These are phyloP conservation scores for Trametes coccinea DNA, from an alignment of 768 basidiomycete species.

Conservation along the genomic window DNA sequence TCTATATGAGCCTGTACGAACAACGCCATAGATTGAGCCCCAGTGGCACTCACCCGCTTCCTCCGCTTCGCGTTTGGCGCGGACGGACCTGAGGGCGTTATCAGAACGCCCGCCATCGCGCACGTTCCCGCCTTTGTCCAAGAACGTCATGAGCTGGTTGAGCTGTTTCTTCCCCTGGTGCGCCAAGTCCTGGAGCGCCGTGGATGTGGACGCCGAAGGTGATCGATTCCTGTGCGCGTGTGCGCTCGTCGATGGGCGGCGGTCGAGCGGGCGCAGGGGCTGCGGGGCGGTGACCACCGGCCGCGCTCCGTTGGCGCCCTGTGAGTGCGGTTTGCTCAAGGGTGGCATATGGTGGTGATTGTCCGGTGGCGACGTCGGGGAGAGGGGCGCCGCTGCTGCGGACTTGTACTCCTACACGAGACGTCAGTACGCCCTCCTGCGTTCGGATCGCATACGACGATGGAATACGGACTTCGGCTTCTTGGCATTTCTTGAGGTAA, in stretches of 20 bases:
- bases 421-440: constrained; percentile 6
- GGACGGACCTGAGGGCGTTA: constrained; percentile 72
- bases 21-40: neutral
- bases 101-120: constrained; percentile 65
- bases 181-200: constrained; percentile 84
- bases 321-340: constrained; percentile 32
- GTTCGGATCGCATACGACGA: neutral
- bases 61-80: constrained; percentile 86
- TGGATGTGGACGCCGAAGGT: constrained; percentile 80
- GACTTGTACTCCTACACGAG: constrained; percentile 63
- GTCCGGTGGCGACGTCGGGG: constrained; percentile 31
- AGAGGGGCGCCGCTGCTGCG: constrained; percentile 45
- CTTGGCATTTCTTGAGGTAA: constrained; percentile 84
- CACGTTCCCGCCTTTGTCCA: constrained; percentile 71
- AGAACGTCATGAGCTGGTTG: constrained; percentile 81
- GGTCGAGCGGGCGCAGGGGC: constrained; percentile 72
- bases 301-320: constrained; percentile 46
- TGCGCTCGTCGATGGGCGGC: constrained; percentile 66
- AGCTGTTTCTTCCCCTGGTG: constrained; percentile 88
- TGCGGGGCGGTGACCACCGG: constrained; percentile 70
- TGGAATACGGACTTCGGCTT: constrained; percentile 67
- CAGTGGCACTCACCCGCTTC: constrained; percentile 67
- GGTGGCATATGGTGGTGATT: constrained; percentile 35
- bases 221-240: constrained; percentile 46
- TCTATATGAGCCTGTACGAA: neutral